Evolutionary conservation across 1,139 yeast species (phyloP).

Genomic region (Scheffersomyces parashehatae): DNA sequence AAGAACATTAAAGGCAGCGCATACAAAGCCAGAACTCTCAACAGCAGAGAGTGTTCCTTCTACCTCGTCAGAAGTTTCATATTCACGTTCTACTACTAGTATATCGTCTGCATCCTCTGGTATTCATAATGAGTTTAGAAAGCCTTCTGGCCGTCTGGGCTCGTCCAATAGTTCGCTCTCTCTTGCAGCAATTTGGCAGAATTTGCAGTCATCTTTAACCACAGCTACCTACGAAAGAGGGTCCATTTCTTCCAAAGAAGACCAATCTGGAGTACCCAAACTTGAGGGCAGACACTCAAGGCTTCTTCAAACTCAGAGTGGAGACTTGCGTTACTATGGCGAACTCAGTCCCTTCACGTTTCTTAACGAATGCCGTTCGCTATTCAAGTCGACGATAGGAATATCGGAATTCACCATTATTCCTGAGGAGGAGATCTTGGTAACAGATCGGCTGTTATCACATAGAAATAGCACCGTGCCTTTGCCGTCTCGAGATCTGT

Average conservation of each 20-base stretch:
- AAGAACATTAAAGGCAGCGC: not conserved
- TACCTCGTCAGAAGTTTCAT: not conserved
- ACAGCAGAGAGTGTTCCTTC: not conserved
- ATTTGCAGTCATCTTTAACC: not conserved
- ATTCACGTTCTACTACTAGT: not conserved
- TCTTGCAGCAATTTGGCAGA: not conserved
- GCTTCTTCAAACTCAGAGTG: conserved; percentile 19
- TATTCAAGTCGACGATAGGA: conserved; percentile 16
- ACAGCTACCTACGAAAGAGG: not conserved
- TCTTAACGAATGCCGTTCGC: conserved; percentile 24
- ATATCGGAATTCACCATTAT: conserved; percentile 13
- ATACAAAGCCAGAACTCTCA: not conserved
- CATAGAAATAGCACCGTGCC: conserved; percentile 10
- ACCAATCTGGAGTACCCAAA: conserved; percentile 11
- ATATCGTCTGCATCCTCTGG: not conserved
- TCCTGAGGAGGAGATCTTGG: conserved; percentile 15
- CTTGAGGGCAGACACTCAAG: conserved; percentile 18
- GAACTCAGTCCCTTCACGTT: conserved; percentile 28
- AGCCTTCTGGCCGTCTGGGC: conserved; percentile 3
- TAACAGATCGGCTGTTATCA: conserved; percentile 17
- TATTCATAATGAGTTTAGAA: not conserved
- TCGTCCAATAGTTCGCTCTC: conserved; percentile 1
- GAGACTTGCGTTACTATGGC: conserved; percentile 26
- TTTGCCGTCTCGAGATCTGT: conserved; percentile 14
- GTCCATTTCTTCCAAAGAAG: conserved; percentile 1